Base-by-base conservation (phyloP, 192 early-diverging fungal species). In the Endogone sp. region DNA sequence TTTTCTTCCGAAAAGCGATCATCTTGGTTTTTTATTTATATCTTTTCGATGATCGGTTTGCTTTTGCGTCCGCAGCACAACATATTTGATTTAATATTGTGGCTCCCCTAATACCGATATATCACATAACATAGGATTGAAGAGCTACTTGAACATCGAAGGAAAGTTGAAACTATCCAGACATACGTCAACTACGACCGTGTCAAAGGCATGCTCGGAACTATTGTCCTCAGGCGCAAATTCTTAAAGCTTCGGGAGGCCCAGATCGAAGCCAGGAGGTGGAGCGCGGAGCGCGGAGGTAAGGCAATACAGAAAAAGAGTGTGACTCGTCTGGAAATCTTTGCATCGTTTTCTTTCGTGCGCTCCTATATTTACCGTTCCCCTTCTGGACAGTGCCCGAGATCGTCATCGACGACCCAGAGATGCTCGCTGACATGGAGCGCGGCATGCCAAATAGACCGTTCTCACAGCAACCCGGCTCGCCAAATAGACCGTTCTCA, bases 121-220 rank as follows among this genome's bases (percentile, higher is more conserved):
- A n/a, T n/a, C n/a, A n/a, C n/a, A n/a, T n/a, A n/a, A n/a, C 72
- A 56, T 25, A 25, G 24, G 24, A 54, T 64, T 64, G 71, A 82
- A 11, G 80, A 82, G 20, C 65, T 77, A 20, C 30, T 82, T 23
- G 63, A 73, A 31, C 68, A 79, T 23, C 69, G 69, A 64, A 67
- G 69, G 31, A 82, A 82, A 55, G 59, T 74, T n/a, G 78, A 82
- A 56, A 70, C 60, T 2, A 66, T 78, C 22, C 30, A 77, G 16
- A 75, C 63, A 28, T 60, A 74, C 44, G 67, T 70, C 22, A 70
- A 68, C 16, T 73, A 73, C 31, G 72, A 78, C 30, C 32, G 71
- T n/a, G 72, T 78, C 21, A 63, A 59, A 62, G 76, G 76, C 3
- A 58, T 78, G 24, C 44, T 78, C 1, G 72, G 70, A 62, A 78